These are phyloP conservation scores for Cercospora sesami DNA, from an alignment of 2,329 filamentous ascomycete genomes.

Conservation along the genomic window DNA sequence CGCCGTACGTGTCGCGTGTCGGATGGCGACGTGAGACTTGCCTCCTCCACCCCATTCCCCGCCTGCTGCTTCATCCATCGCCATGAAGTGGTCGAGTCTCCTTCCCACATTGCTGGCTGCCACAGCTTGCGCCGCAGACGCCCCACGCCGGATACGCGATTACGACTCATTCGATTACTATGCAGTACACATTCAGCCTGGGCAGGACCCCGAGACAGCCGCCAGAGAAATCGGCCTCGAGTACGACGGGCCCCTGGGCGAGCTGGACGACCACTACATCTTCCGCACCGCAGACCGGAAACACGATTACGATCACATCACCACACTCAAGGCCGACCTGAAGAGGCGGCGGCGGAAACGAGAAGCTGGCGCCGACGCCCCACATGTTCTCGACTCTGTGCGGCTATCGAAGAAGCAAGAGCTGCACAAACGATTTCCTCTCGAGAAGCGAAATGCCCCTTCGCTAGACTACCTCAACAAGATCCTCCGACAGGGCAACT, in stretches of 20 bases:
- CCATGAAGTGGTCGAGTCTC: conserved; percentile 15
- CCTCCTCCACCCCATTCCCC: neutral
- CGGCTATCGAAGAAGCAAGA: conserved; percentile 78
- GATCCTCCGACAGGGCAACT: conserved; percentile 15
- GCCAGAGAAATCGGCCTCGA: conserved; percentile 71
- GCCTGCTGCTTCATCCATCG: neutral
- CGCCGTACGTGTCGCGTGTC: neutral
- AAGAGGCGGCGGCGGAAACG: conserved; percentile 64
- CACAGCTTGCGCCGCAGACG: conserved; percentile 6
- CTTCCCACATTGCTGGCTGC: conserved; percentile 16
- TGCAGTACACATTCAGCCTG: conserved; percentile 75
- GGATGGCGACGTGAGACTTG: conserved; percentile 1
- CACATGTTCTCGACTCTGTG: conserved; percentile 69
- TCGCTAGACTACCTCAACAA: neutral
- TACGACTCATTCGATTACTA: conserved; percentile 89
- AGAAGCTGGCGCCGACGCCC: conserved; percentile 46
- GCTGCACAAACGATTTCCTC: conserved; percentile 54
- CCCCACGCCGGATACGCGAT: conserved; percentile 30
- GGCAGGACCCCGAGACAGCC: conserved; percentile 65
- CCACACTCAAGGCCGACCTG: conserved; percentile 54
- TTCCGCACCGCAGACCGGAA: conserved; percentile 67
- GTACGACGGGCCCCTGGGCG: conserved; percentile 78
- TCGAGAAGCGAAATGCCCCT: conserved; percentile 58
- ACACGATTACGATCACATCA: conserved; percentile 54
- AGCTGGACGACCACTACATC: conserved; percentile 77